Evolutionary conservation across 129 eudicot species (phyloP), one percentile per base, ranked within the genome.

Genomic region (Gnaphalium uliginosum): DNA sequence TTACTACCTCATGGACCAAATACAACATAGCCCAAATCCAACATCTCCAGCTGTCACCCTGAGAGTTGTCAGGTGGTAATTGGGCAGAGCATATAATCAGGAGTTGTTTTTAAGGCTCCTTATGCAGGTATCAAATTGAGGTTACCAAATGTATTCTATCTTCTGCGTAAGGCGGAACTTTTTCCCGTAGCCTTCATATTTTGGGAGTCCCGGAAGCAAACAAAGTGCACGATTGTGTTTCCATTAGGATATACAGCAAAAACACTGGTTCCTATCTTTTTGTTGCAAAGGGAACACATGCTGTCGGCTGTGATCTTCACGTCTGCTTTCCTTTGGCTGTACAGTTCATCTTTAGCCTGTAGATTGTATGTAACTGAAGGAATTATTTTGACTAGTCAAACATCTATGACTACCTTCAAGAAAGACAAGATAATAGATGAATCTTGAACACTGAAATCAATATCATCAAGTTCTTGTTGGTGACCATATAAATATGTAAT

Each of bases 241-340:
- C 96, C 96, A n/a, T 94, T 94, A 0, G 96, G 99, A 83, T 94
- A 94, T 58, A 94, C 96, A 5, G 97, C 99, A 73, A 94, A 89
- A 6, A 94, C 97, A 56, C 97, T 94, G 8, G 90, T 81, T 17
- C 96, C 99, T 73, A 91, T 91, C 85, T 94, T 94, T 78, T 91
- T 94, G 89, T 89, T 89, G 83, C 99, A 91, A 74, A 94, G 99
- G 61, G 96, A 91, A 73, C 99, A 91, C 85, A 84, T 91, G 64
- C 87, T 91, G 35, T 94, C 96, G 14, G 85, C 87, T 2, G 91
- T 90, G 72, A 94, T 87, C 87, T 90, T 94, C 76, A 94, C 96
- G 7, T 72, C 87, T 19, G 82, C 84, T 78, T 94, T 90, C 60
- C 98, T 79, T 61, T 85, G 82, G 60, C 69, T 75, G 61, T 90